Conservation (phyloP, 345 rosid genomes). For the Citrus glauca region DNA sequence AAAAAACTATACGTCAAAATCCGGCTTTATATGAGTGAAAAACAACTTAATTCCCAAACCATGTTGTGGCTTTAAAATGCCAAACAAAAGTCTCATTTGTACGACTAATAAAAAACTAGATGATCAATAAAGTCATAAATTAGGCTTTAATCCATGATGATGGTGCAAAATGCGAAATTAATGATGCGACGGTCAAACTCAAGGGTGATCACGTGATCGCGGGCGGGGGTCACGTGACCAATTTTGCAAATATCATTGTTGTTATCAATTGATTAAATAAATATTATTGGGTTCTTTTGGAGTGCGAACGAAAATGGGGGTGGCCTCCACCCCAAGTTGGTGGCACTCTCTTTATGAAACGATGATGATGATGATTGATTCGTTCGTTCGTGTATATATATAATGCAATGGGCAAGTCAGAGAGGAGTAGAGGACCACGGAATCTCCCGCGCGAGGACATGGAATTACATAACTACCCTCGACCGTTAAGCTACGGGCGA, state of each 20-base stretch:
- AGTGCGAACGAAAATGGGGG: not conserved
- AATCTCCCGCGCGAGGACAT: not conserved
- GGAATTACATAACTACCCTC: not conserved
- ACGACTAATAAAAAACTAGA: no score
- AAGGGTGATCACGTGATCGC: not conserved
- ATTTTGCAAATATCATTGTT: not conserved
- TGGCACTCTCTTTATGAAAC: no score
- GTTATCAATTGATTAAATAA: no score
- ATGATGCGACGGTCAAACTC: constrained; percentile 2
- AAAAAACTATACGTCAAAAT: no score
- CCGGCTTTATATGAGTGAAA: no score
- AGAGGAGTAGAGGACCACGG: constrained; percentile 5
- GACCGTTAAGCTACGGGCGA: accelerated
- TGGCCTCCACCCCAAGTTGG: not conserved
- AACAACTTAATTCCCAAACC: no score
- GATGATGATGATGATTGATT: not conserved
- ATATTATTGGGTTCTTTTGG: no score
- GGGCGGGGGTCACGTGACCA: not conserved
- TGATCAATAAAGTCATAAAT: no score
- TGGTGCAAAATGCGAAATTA: not conserved
- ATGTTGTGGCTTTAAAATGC: no score
- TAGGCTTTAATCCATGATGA: no score
- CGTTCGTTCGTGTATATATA: no score
- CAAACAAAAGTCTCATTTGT: no score
- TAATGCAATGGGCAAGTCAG: not conserved